These are phyloP conservation scores for Fusarium nygamai DNA, from an alignment of 2,329 filamentous ascomycete species.

Conservation along the genomic window DNA sequence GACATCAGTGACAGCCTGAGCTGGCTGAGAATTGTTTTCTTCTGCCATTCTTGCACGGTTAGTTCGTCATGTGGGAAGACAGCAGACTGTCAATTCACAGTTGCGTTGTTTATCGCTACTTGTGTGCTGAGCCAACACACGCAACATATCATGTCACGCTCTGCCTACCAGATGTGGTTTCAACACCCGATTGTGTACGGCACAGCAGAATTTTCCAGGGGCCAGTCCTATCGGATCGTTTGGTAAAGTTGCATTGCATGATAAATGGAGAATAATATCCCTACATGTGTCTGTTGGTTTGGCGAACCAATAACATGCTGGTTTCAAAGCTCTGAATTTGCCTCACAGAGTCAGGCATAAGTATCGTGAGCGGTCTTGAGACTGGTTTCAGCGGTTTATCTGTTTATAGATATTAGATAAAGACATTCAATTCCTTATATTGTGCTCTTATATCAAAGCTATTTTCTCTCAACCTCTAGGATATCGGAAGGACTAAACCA, in stretches of 20 bases:
- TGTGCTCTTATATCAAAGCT: too few relatives aligned
- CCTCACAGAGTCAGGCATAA: fast-evolving
- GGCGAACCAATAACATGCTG: neutral
- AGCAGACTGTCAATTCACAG: neutral
- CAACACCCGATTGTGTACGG: neutral
- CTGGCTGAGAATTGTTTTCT: neutral
- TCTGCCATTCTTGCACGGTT: neutral
- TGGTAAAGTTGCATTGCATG: neutral
- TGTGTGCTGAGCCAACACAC: neutral
- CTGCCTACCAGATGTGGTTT: neutral
- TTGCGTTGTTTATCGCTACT: neutral
- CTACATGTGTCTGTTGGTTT: neutral
- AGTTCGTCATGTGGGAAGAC: neutral
- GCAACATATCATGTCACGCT: neutral
- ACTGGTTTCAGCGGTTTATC: neutral
- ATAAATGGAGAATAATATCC: neutral
- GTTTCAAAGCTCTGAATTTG: neutral
- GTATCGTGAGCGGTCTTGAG: neutral
- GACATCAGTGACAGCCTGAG: neutral
- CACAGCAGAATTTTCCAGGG: neutral
- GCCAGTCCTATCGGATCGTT: neutral
- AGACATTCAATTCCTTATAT: too few relatives aligned
- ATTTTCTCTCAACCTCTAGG: neutral
- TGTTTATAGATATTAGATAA: neutral
- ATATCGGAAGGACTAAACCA: neutral